Percentiles rank a stretch among this genome's conserved stretches.
These are phyloP conservation scores for Xylaria cubensis DNA, from an alignment of 495 filamentous ascomycete species.

Conservation along the genomic window DNA sequence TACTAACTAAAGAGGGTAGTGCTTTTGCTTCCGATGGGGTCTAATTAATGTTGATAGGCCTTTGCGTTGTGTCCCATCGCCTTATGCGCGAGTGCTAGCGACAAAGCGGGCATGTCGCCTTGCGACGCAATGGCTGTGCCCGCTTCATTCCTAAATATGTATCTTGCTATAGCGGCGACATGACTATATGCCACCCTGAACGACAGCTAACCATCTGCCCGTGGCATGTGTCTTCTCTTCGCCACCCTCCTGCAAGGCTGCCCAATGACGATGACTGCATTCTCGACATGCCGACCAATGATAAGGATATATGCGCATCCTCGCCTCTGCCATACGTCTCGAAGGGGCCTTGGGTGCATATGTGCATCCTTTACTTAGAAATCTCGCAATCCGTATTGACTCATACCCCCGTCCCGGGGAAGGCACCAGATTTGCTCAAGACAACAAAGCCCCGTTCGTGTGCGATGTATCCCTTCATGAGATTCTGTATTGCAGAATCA, in stretches of 20 bases:
- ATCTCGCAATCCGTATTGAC: background rate
- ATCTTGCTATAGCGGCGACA: background rate
- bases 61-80: background rate
- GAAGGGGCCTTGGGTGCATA: background rate
- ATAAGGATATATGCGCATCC: background rate
- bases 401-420: slow-evolving; percentile 95
- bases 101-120: background rate
- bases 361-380: background rate
- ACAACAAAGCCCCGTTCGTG: slow-evolving; percentile 88
- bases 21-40: background rate
- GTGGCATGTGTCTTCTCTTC: background rate
- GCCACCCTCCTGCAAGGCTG: slow-evolving; percentile 7
- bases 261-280: background rate
- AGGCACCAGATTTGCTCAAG: slow-evolving; percentile 87
- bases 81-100: background rate
- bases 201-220: background rate
- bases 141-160: background rate
- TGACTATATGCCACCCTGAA: background rate
- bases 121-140: background rate
- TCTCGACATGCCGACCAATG: background rate
- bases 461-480: slow-evolving; percentile 98
- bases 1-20: background rate
- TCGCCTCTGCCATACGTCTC: background rate
- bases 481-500: slow-evolving; percentile 61
- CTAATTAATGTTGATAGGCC: background rate